These are phyloP conservation scores for Blakeslea trispora DNA, from an alignment of 371 early-diverging fungal genomes.

Conservation along the genomic window DNA sequence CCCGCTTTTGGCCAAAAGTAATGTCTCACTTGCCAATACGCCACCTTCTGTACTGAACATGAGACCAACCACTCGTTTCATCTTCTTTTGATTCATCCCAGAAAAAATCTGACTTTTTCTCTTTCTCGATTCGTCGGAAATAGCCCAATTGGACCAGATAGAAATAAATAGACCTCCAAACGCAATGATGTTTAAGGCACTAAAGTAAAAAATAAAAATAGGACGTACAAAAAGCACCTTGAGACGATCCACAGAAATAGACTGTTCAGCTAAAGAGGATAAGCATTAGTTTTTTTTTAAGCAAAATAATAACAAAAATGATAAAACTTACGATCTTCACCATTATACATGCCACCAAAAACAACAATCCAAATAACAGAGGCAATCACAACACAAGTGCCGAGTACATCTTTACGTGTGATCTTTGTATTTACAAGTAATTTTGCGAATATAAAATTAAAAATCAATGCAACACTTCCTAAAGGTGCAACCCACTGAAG, in stretches of 20 bases:
- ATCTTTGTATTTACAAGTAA: conserved; percentile 69
- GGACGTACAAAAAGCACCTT: conserved; percentile 59
- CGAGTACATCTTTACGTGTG: conserved; percentile 63
- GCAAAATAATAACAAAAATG: too few species aligned
- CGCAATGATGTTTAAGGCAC: conserved; percentile 58
- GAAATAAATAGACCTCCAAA: conserved; percentile 54
- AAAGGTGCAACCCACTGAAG: conserved; percentile 69
- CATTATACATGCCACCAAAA: conserved; percentile 69
- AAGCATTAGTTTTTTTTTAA: too few species aligned
- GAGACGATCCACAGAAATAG: conserved; percentile 57
- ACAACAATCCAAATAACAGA: conserved; percentile 70
- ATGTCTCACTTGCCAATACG: conserved; percentile 63
- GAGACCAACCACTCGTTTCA: conserved; percentile 60
- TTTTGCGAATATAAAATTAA: conserved; percentile 73
- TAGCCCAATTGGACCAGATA: conserved; percentile 61
- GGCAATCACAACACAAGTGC: conserved; percentile 66
- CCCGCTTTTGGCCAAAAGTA: conserved; percentile 70
- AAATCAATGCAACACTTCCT: conserved; percentile 70
- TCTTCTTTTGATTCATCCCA: conserved; percentile 42
- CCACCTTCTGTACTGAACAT: conserved; percentile 68
- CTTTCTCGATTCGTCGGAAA: conserved; percentile 43
- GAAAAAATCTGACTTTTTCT: conserved; percentile 35
- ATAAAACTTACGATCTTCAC: conserved; percentile 61
- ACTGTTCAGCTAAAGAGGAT: conserved; percentile 59
- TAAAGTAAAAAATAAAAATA: conserved; percentile 69